Conservation (phyloP, 116 monocot species). For the Trichopus zeylanicus region DNA sequence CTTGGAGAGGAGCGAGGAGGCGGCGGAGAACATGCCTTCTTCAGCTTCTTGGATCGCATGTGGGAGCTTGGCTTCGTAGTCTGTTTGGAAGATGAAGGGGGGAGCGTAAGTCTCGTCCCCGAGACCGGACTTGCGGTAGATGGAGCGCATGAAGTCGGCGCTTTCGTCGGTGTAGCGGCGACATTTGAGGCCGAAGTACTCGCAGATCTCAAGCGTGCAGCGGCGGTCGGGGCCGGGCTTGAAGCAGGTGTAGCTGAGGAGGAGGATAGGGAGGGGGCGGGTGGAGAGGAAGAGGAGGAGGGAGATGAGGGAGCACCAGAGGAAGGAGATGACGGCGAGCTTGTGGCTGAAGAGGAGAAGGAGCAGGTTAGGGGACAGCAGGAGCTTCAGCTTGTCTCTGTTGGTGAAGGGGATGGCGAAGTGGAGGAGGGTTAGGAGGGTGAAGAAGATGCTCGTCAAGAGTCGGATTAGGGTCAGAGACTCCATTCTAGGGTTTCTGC, state of each 20-base stretch:
- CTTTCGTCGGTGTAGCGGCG: slow-evolving; percentile 13
- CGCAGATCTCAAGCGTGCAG: slow-evolving; percentile 23
- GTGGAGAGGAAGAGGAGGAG: slow-evolving; percentile 3
- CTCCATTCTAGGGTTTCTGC: too few species aligned
- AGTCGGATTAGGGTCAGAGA: slow-evolving; percentile 3
- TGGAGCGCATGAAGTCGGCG: slow-evolving; percentile 36
- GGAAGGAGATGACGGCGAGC: neutral
- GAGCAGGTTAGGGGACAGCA: neutral
- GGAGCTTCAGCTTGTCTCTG: too few species aligned
- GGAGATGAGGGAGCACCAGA: neutral
- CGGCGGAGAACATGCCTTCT: slow-evolving; percentile 22
- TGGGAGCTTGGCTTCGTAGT: slow-evolving; percentile 17
- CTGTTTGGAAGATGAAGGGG: slow-evolving; percentile 26
- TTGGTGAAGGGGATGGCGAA: neutral
- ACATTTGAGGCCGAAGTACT: slow-evolving; percentile 26
- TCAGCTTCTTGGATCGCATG: slow-evolving; percentile 20
- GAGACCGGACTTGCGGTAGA: slow-evolving; percentile 45
- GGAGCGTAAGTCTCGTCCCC: slow-evolving; percentile 46
- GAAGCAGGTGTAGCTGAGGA: slow-evolving; percentile 40
- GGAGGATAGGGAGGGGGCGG: slow-evolving; percentile 20
- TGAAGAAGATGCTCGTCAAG: slow-evolving; percentile 6
- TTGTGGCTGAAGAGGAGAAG: neutral
- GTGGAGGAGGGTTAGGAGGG: slow-evolving; percentile 10
- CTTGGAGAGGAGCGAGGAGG: slow-evolving; percentile 21
- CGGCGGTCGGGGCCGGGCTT: slow-evolving; percentile 24